Evolutionary conservation across 2,329 filamentous ascomycete genomes (phyloP), one percentile per base, ranked within the genome.

Genomic region (Arthrobotrys sinensis): DNA sequence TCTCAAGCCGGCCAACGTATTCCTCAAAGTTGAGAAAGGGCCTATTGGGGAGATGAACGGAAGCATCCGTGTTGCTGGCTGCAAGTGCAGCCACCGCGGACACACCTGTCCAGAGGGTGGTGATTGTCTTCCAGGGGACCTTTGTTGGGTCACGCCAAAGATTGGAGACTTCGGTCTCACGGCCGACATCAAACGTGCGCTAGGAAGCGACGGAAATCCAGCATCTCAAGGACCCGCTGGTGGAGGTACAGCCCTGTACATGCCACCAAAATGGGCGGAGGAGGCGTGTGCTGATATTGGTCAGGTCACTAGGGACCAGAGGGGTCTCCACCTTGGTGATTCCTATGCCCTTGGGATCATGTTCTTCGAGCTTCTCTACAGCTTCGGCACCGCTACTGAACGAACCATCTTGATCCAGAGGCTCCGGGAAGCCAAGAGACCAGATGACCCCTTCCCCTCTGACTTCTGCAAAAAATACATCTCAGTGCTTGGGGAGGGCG

Each of bases 151-250:
- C 36, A 87, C 87, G 45, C 88, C 90, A 10, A 87, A 89, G 3
- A 91, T 92, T 66, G 90, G 90, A 1, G 90, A 92, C 81, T 92
- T 92, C 81, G 90, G 90, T 1, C 86, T 91, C 3, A 89, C 90
- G 3, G 88, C 88, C 8, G 87, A 88, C 36, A 85, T 89, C 16
- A 86, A 86, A 14, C 82, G 84, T 79, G 84, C 84, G 21, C 24
- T 67, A 2, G 53, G 55, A 11, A 80, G 80, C 60, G 75, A 76
- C 69, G 28, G 36, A 6, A 24, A 69, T 53, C n/a, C 86, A 0
- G 87, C 89, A 71, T 88, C 90, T 76, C 91, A 91, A 80, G 86
- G 87, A 6, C 89, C 89, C 7, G 84, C 85, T 4, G 82, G 85
- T 1, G 82, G 80, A 16, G 77, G 73, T 34, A 24, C 79, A 52